A percentile compares a stretch with the other conserved stretches of the same genome.
These are phyloP conservation scores for Exophiala aquamarina DNA, from an alignment of 2,329 filamentous ascomycete species.

Conservation along the genomic window DNA sequence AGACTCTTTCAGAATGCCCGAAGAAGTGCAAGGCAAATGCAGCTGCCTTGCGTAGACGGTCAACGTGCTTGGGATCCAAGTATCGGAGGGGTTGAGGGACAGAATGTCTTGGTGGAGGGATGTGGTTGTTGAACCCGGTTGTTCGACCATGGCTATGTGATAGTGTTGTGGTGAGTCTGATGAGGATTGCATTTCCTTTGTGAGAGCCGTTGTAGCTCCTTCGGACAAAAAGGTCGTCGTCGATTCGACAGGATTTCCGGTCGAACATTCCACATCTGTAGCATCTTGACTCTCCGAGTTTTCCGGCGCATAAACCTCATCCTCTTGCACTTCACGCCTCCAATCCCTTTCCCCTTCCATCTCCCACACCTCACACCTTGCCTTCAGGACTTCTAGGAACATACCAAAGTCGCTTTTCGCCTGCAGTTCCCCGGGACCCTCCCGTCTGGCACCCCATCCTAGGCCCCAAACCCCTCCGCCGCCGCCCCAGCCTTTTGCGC, in stretches of 20 bases:
- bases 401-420: constrained; percentile 70
- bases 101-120: constrained; percentile 7
- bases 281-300: not conserved
- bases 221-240: not conserved
- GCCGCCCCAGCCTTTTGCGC: constrained; percentile 2
- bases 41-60: constrained; percentile 44
- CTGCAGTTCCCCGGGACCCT: constrained; percentile 54
- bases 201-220: not conserved
- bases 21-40: constrained; percentile 55
- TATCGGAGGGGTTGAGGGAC: constrained; percentile 18
- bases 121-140: not conserved
- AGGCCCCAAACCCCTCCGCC: constrained; percentile 21
- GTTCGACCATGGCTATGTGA: constrained; percentile 15
- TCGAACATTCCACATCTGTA: not conserved
- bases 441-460: constrained; percentile 28
- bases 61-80: constrained; percentile 22
- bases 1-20: constrained; percentile 54
- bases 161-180: constrained; percentile 27
- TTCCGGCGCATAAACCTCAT: constrained; percentile 34
- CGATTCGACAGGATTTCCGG: not conserved
- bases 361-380: constrained; percentile 79
- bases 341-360: constrained; percentile 76
- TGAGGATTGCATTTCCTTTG: constrained; percentile 9
- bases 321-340: constrained; percentile 45
- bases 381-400: constrained; percentile 74